Percentiles rank a stretch among this genome's conserved stretches.
phyloP scores from a whole-genome alignment of 768 basidiomycete species.

The Mycena leptocephala region DNA sequence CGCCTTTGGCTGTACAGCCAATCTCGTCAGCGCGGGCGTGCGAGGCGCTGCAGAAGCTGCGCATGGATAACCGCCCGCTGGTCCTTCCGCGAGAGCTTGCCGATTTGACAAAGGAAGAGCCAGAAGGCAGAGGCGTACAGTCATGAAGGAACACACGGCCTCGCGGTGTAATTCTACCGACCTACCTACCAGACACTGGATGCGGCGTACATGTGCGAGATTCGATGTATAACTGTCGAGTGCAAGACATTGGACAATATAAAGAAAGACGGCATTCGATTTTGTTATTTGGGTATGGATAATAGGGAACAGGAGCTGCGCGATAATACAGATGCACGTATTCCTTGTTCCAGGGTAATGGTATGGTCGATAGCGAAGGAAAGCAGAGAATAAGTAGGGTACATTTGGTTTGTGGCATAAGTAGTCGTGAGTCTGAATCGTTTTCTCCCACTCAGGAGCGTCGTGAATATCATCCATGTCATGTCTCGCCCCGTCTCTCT shows the following conservation, averaged over 20 bases:
- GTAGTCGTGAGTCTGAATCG: not conserved
- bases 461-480: not conserved
- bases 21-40: no score
- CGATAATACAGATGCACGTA: constrained; percentile 18
- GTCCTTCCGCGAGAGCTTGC: constrained; percentile 25
- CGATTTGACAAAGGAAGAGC: constrained; percentile 7
- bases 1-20: no score
- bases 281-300: not conserved
- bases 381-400: not conserved
- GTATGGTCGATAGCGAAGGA: constrained; percentile 14
- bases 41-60: constrained; percentile 30
- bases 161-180: not conserved
- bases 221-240: no score
- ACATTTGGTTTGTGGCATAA: not conserved
- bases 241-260: not conserved
- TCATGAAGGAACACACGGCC: constrained; percentile 39
- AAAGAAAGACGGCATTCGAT: not conserved
- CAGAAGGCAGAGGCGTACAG: constrained; percentile 32
- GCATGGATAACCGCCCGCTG: not conserved
- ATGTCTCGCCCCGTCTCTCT: constrained; percentile 68
- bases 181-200: not conserved
- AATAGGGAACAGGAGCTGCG: constrained; percentile 13
- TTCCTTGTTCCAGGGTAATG: constrained; percentile 4
- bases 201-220: constrained; percentile 30
- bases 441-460: not conserved